Percentiles rank a stretch among this genome's conserved stretches.
Conservation (phyloP, 176 grass and related monocot genomes). For the Phragmites australis region DNA sequence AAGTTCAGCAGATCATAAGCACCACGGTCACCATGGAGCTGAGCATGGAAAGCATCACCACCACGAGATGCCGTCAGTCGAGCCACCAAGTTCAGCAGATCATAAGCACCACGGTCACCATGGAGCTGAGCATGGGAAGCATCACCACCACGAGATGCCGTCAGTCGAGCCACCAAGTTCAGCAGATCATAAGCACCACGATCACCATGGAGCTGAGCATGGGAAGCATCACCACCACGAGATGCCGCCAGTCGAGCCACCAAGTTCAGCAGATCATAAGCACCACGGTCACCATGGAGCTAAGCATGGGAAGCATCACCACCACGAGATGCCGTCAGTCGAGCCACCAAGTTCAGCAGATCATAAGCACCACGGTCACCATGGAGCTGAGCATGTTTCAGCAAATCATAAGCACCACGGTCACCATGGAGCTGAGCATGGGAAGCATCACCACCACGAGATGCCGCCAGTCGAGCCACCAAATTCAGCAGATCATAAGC, state of each 20-base stretch:
- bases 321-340: neutral
- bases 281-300: neutral
- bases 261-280: constrained; percentile 14
- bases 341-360: constrained; percentile 31
- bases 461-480: constrained; percentile 26
- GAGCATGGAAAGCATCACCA: constrained; percentile 5
- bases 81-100: constrained; percentile 29
- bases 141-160: neutral
- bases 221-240: constrained; percentile 12
- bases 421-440: constrained; percentile 11
- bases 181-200: neutral
- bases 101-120: constrained; percentile 4
- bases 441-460: constrained; percentile 12
- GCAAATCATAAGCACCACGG: constrained; percentile 45
- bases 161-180: constrained; percentile 29
- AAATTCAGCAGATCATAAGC: constrained; percentile 11
- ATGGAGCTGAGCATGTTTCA: constrained; percentile 1
- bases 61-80: neutral
- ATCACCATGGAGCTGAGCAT: neutral
- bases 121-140: neutral
- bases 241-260: constrained; percentile 17
- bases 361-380: constrained; percentile 28
- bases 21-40: neutral
- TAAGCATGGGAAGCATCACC: neutral
- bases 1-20: neutral